Conservation (phyloP, 306 rosid genomes). For the Trifolium subterraneum region DNA sequence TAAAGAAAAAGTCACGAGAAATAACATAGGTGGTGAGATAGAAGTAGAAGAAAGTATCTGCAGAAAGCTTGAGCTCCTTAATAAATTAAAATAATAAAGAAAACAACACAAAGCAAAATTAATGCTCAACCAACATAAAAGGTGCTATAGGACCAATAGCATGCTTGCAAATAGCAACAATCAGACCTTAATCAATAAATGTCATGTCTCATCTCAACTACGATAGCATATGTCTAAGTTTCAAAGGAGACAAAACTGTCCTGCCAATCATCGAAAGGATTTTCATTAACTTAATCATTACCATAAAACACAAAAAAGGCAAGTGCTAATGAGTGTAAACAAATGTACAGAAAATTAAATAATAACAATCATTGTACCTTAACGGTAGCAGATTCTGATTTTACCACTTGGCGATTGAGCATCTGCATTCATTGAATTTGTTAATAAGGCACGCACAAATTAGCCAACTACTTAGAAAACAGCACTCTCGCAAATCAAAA, state of each 20-base stretch:
- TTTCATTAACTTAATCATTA: not conserved
- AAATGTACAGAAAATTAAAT: not conserved
- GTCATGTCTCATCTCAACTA: conserved; percentile 16
- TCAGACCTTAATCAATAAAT: not conserved
- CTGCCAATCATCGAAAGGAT: conserved; percentile 19
- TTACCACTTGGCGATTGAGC: conserved; percentile 92
- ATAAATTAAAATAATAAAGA: conserved; percentile 2
- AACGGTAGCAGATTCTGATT: conserved; percentile 91
- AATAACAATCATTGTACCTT: conserved; percentile 59
- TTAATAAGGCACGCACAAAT: conserved; percentile 36
- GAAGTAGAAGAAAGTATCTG: conserved; percentile 18
- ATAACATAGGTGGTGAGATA: not conserved
- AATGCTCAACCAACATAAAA: conserved; percentile 1
- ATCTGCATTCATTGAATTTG: conserved; percentile 61
- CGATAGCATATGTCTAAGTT: not conserved
- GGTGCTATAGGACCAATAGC: not conserved
- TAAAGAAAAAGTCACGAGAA: not conserved
- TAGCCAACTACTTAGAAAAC: conserved; percentile 31
- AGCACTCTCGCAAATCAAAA: conserved; percentile 6
- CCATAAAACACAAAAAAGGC: not conserved
- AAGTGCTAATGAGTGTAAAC: conserved; percentile 18
- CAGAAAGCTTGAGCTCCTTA: not conserved
- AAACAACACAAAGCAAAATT: not conserved
- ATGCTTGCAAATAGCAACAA: not conserved
- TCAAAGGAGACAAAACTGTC: conserved; percentile 4